Evolutionary conservation across 345 rosid species (phyloP).

Genomic region (Cardiospermum halicacabum): DNA sequence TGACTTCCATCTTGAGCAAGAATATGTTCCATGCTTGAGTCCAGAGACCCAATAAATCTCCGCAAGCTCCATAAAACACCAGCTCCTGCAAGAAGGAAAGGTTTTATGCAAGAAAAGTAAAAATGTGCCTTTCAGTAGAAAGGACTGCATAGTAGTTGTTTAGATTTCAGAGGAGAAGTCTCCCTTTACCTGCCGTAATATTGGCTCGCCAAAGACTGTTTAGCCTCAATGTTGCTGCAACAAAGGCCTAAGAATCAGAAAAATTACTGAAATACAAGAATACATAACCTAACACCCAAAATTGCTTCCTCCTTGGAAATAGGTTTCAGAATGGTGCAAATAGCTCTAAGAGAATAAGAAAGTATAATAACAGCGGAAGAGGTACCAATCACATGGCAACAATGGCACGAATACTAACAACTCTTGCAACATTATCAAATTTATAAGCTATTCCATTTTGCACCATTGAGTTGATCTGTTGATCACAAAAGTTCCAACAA

Average conservation of each 20-base stretch:
- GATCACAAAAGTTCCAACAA: neutral
- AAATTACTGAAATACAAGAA: neutral
- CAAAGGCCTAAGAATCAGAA: slow-evolving; percentile 14
- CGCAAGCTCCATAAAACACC: slow-evolving; percentile 33
- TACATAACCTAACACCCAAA: neutral
- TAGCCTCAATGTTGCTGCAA: slow-evolving; percentile 43
- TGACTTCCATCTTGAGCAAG: slow-evolving; percentile 59
- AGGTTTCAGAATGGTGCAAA: neutral
- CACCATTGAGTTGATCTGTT: neutral
- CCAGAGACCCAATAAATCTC: slow-evolving; percentile 31
- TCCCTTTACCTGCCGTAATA: slow-evolving; percentile 29
- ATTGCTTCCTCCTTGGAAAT: neutral
- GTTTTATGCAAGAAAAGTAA: neutral
- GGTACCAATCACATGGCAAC: neutral
- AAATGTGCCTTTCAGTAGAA: neutral
- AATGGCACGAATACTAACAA: neutral
- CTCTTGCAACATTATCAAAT: neutral
- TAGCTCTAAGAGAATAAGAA: neutral
- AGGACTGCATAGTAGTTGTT: neutral
- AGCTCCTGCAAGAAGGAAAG: slow-evolving; percentile 31
- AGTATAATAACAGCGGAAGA: neutral
- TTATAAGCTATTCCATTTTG: neutral
- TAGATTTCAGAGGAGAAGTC: neutral
- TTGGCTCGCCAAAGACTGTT: slow-evolving; percentile 13
- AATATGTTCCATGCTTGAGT: slow-evolving; percentile 50